Percentiles rank a stretch among this genome's conserved stretches.
phyloP scores from a whole-genome alignment of 768 basidiomycete species.

The Pleurotus cornucopiae region DNA sequence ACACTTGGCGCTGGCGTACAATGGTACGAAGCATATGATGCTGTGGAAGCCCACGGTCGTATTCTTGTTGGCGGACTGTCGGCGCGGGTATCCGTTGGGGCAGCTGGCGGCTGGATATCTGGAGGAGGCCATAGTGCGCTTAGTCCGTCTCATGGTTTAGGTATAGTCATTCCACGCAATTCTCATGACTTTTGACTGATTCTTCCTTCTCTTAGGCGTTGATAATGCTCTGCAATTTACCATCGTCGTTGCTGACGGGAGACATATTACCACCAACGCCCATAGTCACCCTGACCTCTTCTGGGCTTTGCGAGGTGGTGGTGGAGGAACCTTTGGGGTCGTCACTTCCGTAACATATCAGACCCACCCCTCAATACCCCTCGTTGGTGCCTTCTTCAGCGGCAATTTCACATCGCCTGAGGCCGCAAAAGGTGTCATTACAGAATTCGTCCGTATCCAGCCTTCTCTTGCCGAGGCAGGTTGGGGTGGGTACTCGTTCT shows the following conservation, averaged over 20 bases:
- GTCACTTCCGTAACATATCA: conserved; percentile 42
- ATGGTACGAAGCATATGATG: conserved; percentile 38
- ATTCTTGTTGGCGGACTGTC: conserved; percentile 43
- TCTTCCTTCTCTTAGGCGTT: conserved; percentile 26
- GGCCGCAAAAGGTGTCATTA: conserved; percentile 23
- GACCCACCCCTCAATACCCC: conserved; percentile 33
- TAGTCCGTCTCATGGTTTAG: conserved; percentile 37
- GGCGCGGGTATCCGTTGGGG: conserved; percentile 35
- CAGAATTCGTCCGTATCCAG: conserved; percentile 29
- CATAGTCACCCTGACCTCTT: conserved; percentile 41
- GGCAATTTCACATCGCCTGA: conserved; percentile 28
- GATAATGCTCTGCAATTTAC: conserved; percentile 45
- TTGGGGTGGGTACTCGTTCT: conserved; percentile 36
- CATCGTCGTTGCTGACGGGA: conserved; percentile 38
- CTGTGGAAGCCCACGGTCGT: conserved; percentile 31
- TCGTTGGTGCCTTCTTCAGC: conserved; percentile 21
- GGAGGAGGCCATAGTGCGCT: conserved; percentile 44
- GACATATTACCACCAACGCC: conserved; percentile 32
- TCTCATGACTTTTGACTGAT: neutral
- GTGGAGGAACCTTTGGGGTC: conserved; percentile 46
- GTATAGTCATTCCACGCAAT: conserved; percentile 17
- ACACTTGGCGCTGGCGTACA: conserved; percentile 40
- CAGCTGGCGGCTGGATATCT: conserved; percentile 43
- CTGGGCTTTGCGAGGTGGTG: conserved; percentile 50
- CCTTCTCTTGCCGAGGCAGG: conserved; percentile 34